phyloP scores from a whole-genome alignment of 192 early-diverging fungal genomes.

The Chytriomyces confervae region DNA sequence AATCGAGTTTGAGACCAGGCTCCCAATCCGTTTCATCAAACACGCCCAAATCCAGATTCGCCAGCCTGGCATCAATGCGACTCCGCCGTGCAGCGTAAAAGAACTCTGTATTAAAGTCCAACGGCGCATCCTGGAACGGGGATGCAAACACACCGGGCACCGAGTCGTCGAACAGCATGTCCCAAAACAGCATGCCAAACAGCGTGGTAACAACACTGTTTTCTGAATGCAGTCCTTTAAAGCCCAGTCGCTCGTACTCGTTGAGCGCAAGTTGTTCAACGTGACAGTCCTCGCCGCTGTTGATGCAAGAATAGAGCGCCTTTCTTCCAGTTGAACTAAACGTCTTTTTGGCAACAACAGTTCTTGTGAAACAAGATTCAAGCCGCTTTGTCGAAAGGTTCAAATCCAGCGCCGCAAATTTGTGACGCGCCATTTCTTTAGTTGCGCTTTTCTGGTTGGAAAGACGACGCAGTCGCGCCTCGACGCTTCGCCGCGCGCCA shows the following conservation, averaged over 20 bases:
- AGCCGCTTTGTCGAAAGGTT: not conserved
- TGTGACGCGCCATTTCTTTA: not conserved
- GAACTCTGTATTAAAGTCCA: slow-evolving; percentile 56
- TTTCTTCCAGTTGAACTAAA: slow-evolving; percentile 39
- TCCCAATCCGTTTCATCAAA: not conserved
- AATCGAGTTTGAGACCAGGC: slow-evolving; percentile 13
- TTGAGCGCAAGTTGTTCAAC: slow-evolving; percentile 46
- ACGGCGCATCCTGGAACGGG: slow-evolving; percentile 51
- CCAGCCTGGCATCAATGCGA: slow-evolving; percentile 38
- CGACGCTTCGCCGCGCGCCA: slow-evolving; percentile 17
- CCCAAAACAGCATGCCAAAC: slow-evolving; percentile 56
- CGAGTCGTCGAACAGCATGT: slow-evolving; percentile 45
- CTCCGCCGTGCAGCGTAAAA: slow-evolving; percentile 42
- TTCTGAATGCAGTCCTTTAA: slow-evolving; percentile 52
- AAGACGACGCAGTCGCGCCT: slow-evolving; percentile 24
- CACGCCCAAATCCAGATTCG: slow-evolving; percentile 29
- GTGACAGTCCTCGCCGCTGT: slow-evolving; percentile 18
- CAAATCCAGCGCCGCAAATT: slow-evolving; percentile 2
- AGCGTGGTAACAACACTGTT: slow-evolving; percentile 52
- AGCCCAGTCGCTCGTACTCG: slow-evolving; percentile 38
- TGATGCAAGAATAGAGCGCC: slow-evolving; percentile 26
- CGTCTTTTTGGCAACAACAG: slow-evolving; percentile 26
- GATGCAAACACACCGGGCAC: slow-evolving; percentile 51
- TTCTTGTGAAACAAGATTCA: slow-evolving; percentile 1
- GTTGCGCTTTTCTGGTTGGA: not conserved